A percentile compares a stretch with the other conserved stretches of the same genome.
Evolutionary conservation across 257 asterid genomes (phyloP).

Genomic region (Avicennia marina): DNA sequence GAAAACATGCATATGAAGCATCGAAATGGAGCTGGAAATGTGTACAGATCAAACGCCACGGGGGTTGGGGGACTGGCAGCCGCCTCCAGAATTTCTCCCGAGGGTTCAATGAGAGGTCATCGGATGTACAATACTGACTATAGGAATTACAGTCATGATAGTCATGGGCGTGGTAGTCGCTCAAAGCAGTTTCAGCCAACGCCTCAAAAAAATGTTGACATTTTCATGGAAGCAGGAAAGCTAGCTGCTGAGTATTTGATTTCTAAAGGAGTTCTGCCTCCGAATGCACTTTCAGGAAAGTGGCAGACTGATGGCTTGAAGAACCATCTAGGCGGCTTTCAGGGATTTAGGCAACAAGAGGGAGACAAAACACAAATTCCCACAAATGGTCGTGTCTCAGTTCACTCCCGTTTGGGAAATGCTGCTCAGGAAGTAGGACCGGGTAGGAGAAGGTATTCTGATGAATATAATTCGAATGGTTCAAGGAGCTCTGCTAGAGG

Average conservation of each 20-base stretch:
- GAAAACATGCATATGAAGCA: constrained; percentile 66
- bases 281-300: constrained; percentile 68
- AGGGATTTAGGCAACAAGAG: constrained; percentile 38
- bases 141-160: constrained; percentile 57
- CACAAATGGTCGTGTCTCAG: constrained; percentile 48
- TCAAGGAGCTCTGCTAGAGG: constrained; percentile 46
- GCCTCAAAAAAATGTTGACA: constrained; percentile 42
- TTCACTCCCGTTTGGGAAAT: constrained; percentile 62
- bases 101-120: constrained; percentile 60
- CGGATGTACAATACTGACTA: constrained; percentile 53
- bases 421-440: constrained; percentile 39
- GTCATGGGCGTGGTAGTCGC: constrained; percentile 71
- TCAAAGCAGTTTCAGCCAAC: constrained; percentile 51
- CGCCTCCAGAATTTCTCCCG: constrained; percentile 63
- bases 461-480: constrained; percentile 45
- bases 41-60: constrained; percentile 59
- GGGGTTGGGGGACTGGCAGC: constrained; percentile 56
- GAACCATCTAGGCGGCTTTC: constrained; percentile 34
- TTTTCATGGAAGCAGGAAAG: constrained; percentile 87
- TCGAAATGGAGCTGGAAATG: constrained; percentile 69
- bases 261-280: constrained; percentile 70
- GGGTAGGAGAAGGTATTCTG: constrained; percentile 49
- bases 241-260: constrained; percentile 87
- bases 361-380: constrained; percentile 31
- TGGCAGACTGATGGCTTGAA: constrained; percentile 50